Evolutionary conservation across 352 stramenopile species (phyloP).

Genomic region (Phytophthora sansomeana): DNA sequence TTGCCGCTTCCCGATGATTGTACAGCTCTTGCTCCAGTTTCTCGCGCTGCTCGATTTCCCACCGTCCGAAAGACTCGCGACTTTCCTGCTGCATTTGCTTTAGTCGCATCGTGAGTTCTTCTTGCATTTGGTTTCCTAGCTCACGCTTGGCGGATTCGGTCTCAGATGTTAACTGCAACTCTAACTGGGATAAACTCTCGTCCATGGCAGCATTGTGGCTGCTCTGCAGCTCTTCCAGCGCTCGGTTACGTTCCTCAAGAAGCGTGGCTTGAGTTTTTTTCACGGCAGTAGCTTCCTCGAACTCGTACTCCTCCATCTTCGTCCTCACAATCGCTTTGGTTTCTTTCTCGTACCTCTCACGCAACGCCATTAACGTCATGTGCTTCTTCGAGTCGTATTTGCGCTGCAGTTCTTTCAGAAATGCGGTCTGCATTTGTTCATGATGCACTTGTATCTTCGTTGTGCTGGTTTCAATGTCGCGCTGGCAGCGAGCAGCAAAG

Average conservation of each 20-base stretch:
- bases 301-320: slow-evolving; percentile 58
- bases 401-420: slow-evolving; percentile 63
- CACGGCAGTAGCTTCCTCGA: slow-evolving; percentile 46
- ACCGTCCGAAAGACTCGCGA: slow-evolving; percentile 31
- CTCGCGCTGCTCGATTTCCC: slow-evolving; percentile 56
- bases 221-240: slow-evolving; percentile 42
- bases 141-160: slow-evolving; percentile 42
- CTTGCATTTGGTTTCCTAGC: slow-evolving; percentile 43
- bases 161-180: slow-evolving; percentile 47
- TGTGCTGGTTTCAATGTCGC: slow-evolving; percentile 48
- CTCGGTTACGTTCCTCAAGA: slow-evolving; percentile 42
- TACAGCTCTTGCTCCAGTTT: slow-evolving; percentile 58
- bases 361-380: slow-evolving; percentile 52
- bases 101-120: slow-evolving; percentile 43
- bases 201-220: slow-evolving; percentile 49
- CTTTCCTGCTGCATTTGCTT: slow-evolving; percentile 45
- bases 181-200: slow-evolving; percentile 48
- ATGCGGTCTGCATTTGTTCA: slow-evolving; percentile 35
- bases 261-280: slow-evolving; percentile 36
- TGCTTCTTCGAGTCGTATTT: slow-evolving; percentile 76
- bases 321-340: slow-evolving; percentile 51
- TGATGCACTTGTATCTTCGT: slow-evolving; percentile 44
- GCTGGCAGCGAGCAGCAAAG: slow-evolving; percentile 42
- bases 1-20: slow-evolving; percentile 45
- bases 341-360: slow-evolving; percentile 61